Evolutionary conservation across 345 rosid species (phyloP).

Genomic region (Populus ilicifolia): DNA sequence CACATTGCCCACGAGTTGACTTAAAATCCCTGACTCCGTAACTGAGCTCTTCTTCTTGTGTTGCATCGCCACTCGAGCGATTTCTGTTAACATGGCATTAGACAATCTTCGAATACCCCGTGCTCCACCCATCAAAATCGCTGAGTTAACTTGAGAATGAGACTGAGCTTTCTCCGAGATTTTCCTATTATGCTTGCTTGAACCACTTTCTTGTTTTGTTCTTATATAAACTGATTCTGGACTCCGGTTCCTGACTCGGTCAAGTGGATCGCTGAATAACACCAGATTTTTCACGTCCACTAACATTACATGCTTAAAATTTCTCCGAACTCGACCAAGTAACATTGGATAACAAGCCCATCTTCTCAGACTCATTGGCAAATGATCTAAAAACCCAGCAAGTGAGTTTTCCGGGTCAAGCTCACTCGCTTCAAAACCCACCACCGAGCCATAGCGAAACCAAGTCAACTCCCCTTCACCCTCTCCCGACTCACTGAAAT

Average conservation of each 20-base stretch:
- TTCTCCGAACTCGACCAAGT: conserved; percentile 71
- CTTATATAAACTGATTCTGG: conserved; percentile 59
- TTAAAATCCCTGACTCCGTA: conserved; percentile 55
- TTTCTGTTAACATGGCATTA: conserved; percentile 58
- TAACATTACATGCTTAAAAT: conserved; percentile 68
- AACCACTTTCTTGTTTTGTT: conserved; percentile 20
- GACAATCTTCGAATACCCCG: conserved; percentile 60
- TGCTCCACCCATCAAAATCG: conserved; percentile 52
- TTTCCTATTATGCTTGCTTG: conserved; percentile 29
- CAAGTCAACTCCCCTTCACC: conserved; percentile 31
- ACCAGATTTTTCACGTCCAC: conserved; percentile 47
- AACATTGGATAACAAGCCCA: conserved; percentile 96
- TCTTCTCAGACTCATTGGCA: conserved; percentile 61
- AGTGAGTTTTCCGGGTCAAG: conserved; percentile 89
- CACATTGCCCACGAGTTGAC: conserved; percentile 57
- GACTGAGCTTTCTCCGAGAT: conserved; percentile 37
- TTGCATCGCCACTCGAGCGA: conserved; percentile 63
- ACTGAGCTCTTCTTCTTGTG: conserved; percentile 49
- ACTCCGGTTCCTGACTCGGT: conserved; percentile 49
- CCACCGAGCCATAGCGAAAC: conserved; percentile 78
- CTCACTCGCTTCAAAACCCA: conserved; percentile 69
- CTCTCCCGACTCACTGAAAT: conserved; percentile 21
- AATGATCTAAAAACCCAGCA: conserved; percentile 67
- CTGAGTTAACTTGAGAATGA: conserved; percentile 37
- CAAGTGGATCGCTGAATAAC: conserved; percentile 69